Evolutionary conservation across 345 rosid species (phyloP).

Genomic region (Draba incana): DNA sequence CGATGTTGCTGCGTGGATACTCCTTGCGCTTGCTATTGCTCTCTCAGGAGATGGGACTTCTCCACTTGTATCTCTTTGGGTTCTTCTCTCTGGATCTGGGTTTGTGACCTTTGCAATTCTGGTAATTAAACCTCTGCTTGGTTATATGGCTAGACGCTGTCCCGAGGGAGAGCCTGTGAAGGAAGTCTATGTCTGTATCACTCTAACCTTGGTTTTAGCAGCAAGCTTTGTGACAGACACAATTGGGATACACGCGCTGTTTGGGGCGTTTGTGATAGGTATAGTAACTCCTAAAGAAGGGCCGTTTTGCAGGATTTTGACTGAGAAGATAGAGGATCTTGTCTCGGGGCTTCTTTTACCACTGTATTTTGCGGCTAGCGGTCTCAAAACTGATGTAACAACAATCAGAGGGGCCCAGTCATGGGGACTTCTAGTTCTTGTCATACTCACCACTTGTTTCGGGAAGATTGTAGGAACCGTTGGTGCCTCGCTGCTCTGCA

Average conservation of each 20-base stretch:
- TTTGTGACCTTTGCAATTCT: constrained; percentile 50
- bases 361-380: constrained; percentile 61
- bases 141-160: constrained; percentile 41
- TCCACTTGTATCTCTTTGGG: constrained; percentile 54
- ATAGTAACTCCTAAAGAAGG: constrained; percentile 57
- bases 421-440: constrained; percentile 54
- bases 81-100: constrained; percentile 47
- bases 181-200: constrained; percentile 53
- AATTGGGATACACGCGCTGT: constrained; percentile 60
- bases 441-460: constrained; percentile 52
- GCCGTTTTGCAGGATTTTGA: constrained; percentile 43
- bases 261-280: constrained; percentile 61
- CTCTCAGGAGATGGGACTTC: constrained; percentile 47
- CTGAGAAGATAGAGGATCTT: constrained; percentile 57
- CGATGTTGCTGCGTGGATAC: constrained; percentile 57
- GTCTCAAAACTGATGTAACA: constrained; percentile 58
- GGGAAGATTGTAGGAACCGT: constrained; percentile 64
- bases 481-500: constrained; percentile 47
- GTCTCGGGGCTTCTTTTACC: constrained; percentile 59
- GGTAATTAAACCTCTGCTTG: constrained; percentile 44
- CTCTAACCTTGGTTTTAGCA: constrained; percentile 52
- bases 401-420: constrained; percentile 49
- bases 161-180: constrained; percentile 47
- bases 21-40: constrained; percentile 55
- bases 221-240: constrained; percentile 59